phyloP scores from a whole-genome alignment of 2,329 filamentous ascomycete genomes.

The Alternaria panax region DNA sequence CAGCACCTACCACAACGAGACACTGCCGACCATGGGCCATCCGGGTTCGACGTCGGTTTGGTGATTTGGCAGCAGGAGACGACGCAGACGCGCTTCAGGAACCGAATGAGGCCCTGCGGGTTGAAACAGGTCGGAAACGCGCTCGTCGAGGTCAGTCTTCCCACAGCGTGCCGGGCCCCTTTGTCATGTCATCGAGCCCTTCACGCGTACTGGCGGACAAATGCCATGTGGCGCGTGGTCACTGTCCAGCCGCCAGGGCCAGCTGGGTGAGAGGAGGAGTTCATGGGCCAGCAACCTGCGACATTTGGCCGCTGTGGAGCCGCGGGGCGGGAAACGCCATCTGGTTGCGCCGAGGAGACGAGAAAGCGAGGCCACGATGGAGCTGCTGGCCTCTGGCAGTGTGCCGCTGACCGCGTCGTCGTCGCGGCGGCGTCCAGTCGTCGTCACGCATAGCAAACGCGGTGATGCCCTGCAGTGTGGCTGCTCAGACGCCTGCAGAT shows the following conservation, averaged over 20 bases:
- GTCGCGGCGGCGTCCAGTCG: conserved; percentile 7
- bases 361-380: background rate
- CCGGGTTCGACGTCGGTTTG: conserved; percentile 40
- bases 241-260: conserved; percentile 25
- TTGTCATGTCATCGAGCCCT: conserved; percentile 16
- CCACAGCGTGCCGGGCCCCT: conserved; percentile 11
- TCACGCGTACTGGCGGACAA: conserved; percentile 17
- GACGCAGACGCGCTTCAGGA: conserved; percentile 31
- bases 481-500: conserved; percentile 45
- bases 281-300: conserved; percentile 24
- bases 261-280: conserved; percentile 28
- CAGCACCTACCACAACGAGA: conserved; percentile 1
- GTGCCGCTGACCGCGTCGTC: conserved; percentile 2
- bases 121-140: conserved; percentile 41
- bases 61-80: conserved; percentile 47
- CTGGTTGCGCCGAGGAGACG: background rate
- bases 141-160: conserved; percentile 22
- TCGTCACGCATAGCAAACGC: conserved; percentile 17
- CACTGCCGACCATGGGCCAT: conserved; percentile 28
- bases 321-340: conserved; percentile 19
- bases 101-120: conserved; percentile 26
- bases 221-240: conserved; percentile 20
- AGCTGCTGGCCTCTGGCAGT: background rate
- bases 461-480: conserved; percentile 44
- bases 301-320: conserved; percentile 35